These are phyloP conservation scores for Rhododendron henanense DNA, from an alignment of 148 eudicot genomes.

Conservation along the genomic window DNA sequence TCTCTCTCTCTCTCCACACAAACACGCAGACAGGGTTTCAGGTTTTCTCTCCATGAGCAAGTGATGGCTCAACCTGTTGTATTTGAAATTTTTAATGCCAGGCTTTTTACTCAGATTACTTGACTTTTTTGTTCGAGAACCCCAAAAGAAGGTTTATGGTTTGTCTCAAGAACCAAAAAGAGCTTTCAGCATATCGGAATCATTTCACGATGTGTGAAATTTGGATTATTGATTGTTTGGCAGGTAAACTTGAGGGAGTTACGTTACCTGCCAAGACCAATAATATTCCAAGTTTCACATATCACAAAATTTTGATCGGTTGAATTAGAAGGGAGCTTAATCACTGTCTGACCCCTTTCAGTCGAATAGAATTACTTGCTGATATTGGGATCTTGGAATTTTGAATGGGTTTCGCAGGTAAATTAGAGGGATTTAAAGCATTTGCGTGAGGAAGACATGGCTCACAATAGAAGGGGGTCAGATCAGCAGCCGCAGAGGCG, in stretches of 20 bases:
- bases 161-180: conserved; percentile 1
- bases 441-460: conserved; percentile 24
- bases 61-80: background rate
- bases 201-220: background rate
- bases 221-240: conserved; percentile 4
- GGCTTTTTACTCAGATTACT: background rate
- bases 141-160: background rate
- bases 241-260: conserved; percentile 1
- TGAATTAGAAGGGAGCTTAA: background rate
- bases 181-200: background rate
- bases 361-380: background rate
- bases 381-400: background rate
- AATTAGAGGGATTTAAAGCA: conserved; percentile 4
- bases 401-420: conserved; percentile 12
- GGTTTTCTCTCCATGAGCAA: background rate
- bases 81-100: background rate
- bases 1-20: no score
- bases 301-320: background rate
- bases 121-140: background rate
- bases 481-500: conserved; percentile 37
- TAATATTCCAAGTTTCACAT: background rate
- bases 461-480: conserved; percentile 38
- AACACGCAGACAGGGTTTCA: background rate
- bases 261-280: background rate
- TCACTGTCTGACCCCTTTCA: background rate